phyloP scores from a whole-genome alignment of 192 early-diverging fungal genomes.

The Physocladia obscura region DNA sequence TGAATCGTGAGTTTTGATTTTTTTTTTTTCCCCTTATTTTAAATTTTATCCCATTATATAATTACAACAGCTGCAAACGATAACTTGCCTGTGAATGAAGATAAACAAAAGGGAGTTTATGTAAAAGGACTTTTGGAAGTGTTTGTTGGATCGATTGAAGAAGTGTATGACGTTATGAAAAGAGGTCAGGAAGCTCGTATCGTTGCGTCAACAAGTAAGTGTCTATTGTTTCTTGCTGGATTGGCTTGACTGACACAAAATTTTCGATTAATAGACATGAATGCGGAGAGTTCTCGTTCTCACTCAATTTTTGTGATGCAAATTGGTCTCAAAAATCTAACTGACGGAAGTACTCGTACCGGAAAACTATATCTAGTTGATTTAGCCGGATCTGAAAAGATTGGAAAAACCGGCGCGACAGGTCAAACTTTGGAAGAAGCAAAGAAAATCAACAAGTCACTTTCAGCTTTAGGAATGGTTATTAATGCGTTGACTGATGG shows the following conservation, averaged over 20 bases:
- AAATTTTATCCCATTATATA: slow-evolving; percentile 2
- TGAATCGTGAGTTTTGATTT: slow-evolving; percentile 65
- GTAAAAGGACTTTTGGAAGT: slow-evolving; percentile 97
- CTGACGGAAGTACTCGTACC: slow-evolving; percentile 82
- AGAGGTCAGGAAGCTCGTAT: slow-evolving; percentile 85
- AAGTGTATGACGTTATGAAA: slow-evolving; percentile 97
- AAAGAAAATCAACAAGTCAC: slow-evolving; percentile 99
- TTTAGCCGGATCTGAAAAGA: slow-evolving; percentile 98
- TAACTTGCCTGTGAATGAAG: slow-evolving; percentile 96
- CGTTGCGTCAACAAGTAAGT: slow-evolving; percentile 86
- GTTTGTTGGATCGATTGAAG: slow-evolving; percentile 91
- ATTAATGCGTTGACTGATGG: slow-evolving; percentile 98
- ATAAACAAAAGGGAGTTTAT: slow-evolving; percentile 94
- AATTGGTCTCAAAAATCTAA: slow-evolving; percentile 92
- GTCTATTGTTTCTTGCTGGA: background rate
- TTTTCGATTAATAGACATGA: slow-evolving; percentile 75
- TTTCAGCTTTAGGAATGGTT: slow-evolving; percentile 98
- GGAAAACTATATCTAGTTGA: slow-evolving; percentile 96
- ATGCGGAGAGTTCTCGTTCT: slow-evolving; percentile 94
- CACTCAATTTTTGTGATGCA: slow-evolving; percentile 98
- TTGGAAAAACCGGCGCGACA: slow-evolving; percentile 94
- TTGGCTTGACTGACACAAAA: background rate
- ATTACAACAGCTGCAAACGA: slow-evolving; percentile 67
- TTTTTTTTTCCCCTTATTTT: background rate
- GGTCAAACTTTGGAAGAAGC: slow-evolving; percentile 99